Evolutionary conservation across 1,139 yeast species (phyloP).

Genomic region (Blastobotrys buckinghamii): DNA sequence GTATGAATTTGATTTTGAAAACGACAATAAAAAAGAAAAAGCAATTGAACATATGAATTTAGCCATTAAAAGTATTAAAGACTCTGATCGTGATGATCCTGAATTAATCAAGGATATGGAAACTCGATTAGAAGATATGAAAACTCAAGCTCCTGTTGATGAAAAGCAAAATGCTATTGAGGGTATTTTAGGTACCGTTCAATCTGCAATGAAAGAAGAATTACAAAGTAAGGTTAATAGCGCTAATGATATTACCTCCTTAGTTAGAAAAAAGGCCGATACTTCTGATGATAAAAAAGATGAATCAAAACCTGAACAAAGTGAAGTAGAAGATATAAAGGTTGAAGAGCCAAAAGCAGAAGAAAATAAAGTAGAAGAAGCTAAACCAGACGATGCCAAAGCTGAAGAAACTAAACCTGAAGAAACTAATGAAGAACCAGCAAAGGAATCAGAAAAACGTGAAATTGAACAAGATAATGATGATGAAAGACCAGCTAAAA

Average conservation of each 20-base stretch:
- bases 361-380: too few relatives aligned
- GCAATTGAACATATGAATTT: constrained; percentile 55
- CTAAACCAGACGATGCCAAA: too few relatives aligned
- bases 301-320: constrained; percentile 7
- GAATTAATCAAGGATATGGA: constrained; percentile 51
- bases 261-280: constrained; percentile 49
- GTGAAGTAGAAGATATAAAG: too few relatives aligned
- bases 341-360: too few relatives aligned
- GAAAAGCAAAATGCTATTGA: constrained; percentile 56
- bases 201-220: constrained; percentile 21
- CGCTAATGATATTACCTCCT: constrained; percentile 52
- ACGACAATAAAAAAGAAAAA: constrained; percentile 40
- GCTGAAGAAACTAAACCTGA: too few relatives aligned
- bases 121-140: constrained; percentile 23
- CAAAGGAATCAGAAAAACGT: too few relatives aligned
- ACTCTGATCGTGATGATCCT: constrained; percentile 41
- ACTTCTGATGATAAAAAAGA: constrained; percentile 20
- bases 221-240: constrained; percentile 18
- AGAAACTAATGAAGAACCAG: too few relatives aligned
- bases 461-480: too few relatives aligned
- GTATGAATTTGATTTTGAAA: constrained; percentile 59
- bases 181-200: constrained; percentile 55
- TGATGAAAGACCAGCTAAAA: background rate
- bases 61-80: constrained; percentile 58
- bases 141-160: constrained; percentile 29